Base-by-base conservation (phyloP, 495 filamentous ascomycete species). In the Neurospora tetrasperma region DNA sequence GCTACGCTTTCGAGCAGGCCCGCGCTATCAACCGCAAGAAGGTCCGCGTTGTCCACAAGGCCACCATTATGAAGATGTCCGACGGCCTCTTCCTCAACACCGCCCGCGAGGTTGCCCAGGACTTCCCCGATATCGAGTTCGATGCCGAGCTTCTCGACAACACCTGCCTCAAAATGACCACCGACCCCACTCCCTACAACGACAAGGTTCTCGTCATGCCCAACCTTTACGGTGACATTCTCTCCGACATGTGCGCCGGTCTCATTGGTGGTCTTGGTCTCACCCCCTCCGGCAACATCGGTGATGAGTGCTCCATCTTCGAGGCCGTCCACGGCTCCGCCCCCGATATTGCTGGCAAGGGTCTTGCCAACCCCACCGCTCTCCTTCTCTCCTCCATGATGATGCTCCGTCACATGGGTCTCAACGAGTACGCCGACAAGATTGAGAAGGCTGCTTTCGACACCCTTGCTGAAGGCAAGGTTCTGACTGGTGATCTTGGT, bases 1-100 rank as follows among this genome's bases (percentile, higher is more conserved):
- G 93, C 75, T 99, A 93, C 83, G 96, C 96, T 73, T 99, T 99
- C 90, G 94, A 98, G 83, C 94, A 98, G 79, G 96, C 96, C 77
- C 87, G 94, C 82, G 88, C 92, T 70, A 92, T 98, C 75, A 92
- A 94, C 79, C 92, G 92, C 87, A 92, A 89, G 81, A 97, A 98
- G 90, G 96, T 99, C 74, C 92, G 96, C 75, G 95, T 91, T 46
- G 96, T 98, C 70, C 95, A 98, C 89, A 98, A 98, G 89, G 96
- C 95, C 79, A 99, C 96, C 79, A 99, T 98, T 87, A 98, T 98
- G 96, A 99, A 99, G 90, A 98, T 98, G 96, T 91, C 88, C 83
- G 96, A 99, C 84, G 96, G 96, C 84, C 92, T 99, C 69, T 99
- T 99, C 91, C 87, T 98, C 73, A 91, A 88, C 83, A 91, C 89